These are phyloP conservation scores for Paramecium primaurelia DNA, from an alignment of 73 alveolate species.

Conservation along the genomic window DNA sequence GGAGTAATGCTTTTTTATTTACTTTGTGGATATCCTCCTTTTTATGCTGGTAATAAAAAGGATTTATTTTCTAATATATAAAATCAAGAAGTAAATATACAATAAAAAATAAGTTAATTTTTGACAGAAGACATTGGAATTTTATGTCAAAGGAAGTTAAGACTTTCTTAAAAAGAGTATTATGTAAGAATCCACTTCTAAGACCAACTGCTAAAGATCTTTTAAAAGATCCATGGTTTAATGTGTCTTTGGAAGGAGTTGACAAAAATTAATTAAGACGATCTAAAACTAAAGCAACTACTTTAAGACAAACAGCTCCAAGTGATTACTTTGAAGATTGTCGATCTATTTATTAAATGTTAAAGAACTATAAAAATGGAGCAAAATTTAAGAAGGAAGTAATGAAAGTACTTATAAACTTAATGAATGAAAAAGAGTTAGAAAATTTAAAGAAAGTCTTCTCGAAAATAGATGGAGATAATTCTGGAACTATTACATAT, in stretches of 20 bases:
- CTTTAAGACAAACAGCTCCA: neutral
- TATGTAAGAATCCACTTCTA: conserved; percentile 75
- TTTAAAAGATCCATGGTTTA: conserved; percentile 84
- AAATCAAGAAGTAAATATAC: neutral
- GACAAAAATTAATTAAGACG: neutral
- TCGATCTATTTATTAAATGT: conserved; percentile 18
- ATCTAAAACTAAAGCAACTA: neutral
- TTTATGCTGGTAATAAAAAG: neutral
- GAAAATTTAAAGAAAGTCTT: neutral
- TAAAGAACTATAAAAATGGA: neutral
- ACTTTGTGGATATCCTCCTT: conserved; percentile 50
- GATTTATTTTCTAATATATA: neutral
- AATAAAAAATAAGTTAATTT: neutral
- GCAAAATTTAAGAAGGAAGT: conserved; percentile 45
- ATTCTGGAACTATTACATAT: conserved; percentile 38
- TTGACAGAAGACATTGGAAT: conserved; percentile 43
- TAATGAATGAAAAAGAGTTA: conserved; percentile 32
- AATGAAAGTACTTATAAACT: conserved; percentile 9
- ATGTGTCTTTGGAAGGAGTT: neutral
- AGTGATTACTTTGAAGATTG: neutral
- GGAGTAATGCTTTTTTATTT: conserved; percentile 50
- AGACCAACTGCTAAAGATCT: conserved; percentile 85
- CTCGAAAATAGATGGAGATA: conserved; percentile 8
- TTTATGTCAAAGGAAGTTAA: conserved; percentile 71
- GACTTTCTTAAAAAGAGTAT: conserved; percentile 80